These are phyloP conservation scores for Hamigera avellanea DNA, from an alignment of 495 filamentous ascomycete species.

Conservation along the genomic window DNA sequence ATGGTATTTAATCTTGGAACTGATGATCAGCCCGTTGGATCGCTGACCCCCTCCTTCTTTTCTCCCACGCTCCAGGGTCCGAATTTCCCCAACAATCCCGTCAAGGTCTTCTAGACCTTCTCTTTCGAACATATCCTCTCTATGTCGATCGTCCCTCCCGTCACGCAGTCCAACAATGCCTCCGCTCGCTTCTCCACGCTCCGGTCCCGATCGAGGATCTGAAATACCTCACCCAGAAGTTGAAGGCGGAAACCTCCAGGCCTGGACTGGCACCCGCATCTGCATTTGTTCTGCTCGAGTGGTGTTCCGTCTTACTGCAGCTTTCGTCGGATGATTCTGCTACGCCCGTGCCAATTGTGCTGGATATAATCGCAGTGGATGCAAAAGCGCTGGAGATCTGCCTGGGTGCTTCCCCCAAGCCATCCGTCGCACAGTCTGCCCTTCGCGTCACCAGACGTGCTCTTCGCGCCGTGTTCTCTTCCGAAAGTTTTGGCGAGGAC, in stretches of 20 bases:
- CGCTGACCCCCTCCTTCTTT: constrained; percentile 4
- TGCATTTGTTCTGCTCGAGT: constrained; percentile 83
- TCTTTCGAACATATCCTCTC: constrained; percentile 77
- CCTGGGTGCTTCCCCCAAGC: constrained; percentile 46
- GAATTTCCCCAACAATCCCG: constrained; percentile 23
- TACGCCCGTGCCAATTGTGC: constrained; percentile 53
- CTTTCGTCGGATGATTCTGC: constrained; percentile 37
- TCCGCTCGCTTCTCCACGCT: constrained; percentile 51
- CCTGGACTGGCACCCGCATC: constrained; percentile 60
- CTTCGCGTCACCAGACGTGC: constrained; percentile 62
- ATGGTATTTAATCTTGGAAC: constrained; percentile 17
- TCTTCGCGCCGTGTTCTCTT: constrained; percentile 55
- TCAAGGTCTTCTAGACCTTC: constrained; percentile 45
- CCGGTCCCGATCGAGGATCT: constrained; percentile 38
- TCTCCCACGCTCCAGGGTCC: constrained; percentile 10
- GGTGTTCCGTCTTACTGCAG: constrained; percentile 69
- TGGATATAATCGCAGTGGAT: constrained; percentile 47
- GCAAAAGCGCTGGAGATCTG: constrained; percentile 69
- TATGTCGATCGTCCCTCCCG: constrained; percentile 81
- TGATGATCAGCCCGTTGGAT: too few relatives aligned
- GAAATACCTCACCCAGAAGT: constrained; percentile 44
- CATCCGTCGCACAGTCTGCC: constrained; percentile 51
- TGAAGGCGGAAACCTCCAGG: constrained; percentile 58
- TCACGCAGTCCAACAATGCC: constrained; percentile 64
- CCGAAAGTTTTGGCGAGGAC: constrained; percentile 42